A percentile compares a stretch with the other conserved stretches of the same genome.
phyloP scores from a whole-genome alignment of 495 filamentous ascomycete genomes.

The Talaromyces ruber region DNA sequence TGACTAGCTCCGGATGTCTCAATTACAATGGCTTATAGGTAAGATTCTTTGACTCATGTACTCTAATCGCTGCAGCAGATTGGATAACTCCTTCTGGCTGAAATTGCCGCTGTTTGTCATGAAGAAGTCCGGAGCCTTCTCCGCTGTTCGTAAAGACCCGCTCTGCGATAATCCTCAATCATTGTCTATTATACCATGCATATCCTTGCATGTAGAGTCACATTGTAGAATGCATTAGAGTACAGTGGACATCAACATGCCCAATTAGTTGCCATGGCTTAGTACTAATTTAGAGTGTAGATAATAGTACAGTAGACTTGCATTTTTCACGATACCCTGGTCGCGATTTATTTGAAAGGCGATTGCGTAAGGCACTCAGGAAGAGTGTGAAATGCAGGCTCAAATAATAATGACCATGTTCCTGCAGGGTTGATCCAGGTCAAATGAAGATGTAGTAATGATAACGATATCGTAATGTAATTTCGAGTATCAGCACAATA shows the following conservation, averaged over 20 bases:
- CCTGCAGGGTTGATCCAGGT: not conserved
- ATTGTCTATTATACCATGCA: not conserved
- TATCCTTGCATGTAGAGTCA: not conserved
- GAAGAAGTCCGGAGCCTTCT: not conserved
- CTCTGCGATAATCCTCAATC: not conserved
- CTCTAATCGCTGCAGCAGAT: not conserved
- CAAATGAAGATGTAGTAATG: not conserved
- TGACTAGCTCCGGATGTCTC: not conserved
- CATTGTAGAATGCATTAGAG: not conserved
- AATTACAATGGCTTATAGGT: not conserved
- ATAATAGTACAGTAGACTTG: not conserved
- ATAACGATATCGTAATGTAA: not conserved
- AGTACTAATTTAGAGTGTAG: not conserved
- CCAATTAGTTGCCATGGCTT: not conserved
- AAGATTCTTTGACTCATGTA: not conserved
- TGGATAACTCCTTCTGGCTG: not conserved
- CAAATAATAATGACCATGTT: not conserved
- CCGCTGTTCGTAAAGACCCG: not conserved
- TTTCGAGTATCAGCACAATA: not conserved
- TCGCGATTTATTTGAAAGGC: not conserved
- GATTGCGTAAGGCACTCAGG: not conserved
- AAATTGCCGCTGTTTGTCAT: not conserved
- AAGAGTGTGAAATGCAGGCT: not conserved
- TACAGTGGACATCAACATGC: not conserved
- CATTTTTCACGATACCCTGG: not conserved